Base-by-base conservation (phyloP, 305 asterid species). In the Fraxinus velutina region DNA sequence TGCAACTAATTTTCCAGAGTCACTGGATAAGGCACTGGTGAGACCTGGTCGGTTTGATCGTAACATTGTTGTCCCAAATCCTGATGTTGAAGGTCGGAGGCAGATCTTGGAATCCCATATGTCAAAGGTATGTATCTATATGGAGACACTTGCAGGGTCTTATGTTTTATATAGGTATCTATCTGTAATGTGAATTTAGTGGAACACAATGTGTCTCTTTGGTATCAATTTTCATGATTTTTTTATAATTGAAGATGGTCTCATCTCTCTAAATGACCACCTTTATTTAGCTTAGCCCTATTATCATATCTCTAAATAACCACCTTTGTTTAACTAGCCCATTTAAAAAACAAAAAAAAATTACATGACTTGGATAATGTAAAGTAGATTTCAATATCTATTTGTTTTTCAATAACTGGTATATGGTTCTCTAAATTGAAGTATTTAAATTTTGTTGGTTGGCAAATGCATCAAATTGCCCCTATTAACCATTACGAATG, bases 31-130 rank as follows among this genome's bases (percentile, higher is more conserved):
- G 86, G 99, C 99, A 29, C 90, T 95, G 83, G 93, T 95, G 77
- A 92, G 99, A 81, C 98, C 98, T 79, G 99, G 98, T 42, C 91
- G 99, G 74, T 95, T 95, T 79, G 99, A 94, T 84, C 93, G 96
- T 68, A 91, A 92, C 81, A 91, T 95, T 78, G 97, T 92, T 74
- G 99, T 95, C 33, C 99, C 99, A 8, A 95, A 95, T 86, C 99
- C 99, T 32, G 99, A 95, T 83, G 98, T 95, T 78, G 98, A 95
- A 88, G 98, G 98, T 12, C 89, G 99, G 88, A 92, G 93, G 86
- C 99, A 95, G 91, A 95, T 95, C 84, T 73, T 95, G 89, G 99
- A 95, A 86, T n/a, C 64, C 64, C 64, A 95, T 89, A 94, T 95
- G 99, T 86, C 98, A 19, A 94, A 95, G 98, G 98, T 95, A 90